phyloP scores from a whole-genome alignment of 495 filamentous ascomycete species.

The Penicillium herquei region DNA sequence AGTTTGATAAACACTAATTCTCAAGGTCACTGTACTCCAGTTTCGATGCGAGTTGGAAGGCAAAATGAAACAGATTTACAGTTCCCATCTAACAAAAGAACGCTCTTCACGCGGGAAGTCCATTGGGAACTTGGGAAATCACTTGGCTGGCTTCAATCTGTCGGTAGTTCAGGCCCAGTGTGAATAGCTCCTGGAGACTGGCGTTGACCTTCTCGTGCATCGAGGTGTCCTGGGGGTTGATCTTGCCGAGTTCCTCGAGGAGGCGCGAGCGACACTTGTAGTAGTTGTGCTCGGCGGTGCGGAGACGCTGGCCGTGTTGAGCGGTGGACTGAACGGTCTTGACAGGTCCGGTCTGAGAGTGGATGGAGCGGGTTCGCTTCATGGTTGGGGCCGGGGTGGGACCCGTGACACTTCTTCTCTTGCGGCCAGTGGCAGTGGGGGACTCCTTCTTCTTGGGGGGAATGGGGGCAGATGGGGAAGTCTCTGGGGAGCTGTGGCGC shows the following conservation, averaged over 20 bases:
- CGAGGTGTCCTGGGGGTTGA: constrained; percentile 41
- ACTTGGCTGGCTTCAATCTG: constrained; percentile 48
- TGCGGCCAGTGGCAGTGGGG: constrained; percentile 27
- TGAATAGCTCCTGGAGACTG: constrained; percentile 47
- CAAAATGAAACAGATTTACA: background rate
- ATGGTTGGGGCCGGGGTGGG: constrained; percentile 40
- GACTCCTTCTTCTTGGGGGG: constrained; percentile 44
- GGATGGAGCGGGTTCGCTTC: constrained; percentile 47
- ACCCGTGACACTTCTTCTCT: constrained; percentile 38
- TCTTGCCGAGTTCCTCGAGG: constrained; percentile 41
- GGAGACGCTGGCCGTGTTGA: constrained; percentile 44
- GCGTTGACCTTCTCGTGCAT: constrained; percentile 51
- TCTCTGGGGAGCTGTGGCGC: constrained; percentile 45
- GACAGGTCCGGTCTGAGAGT: constrained; percentile 35
- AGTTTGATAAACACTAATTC: background rate
- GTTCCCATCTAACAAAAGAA: background rate
- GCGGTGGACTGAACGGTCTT: constrained; percentile 37
- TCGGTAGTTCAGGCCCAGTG: constrained; percentile 45
- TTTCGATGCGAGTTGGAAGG: background rate
- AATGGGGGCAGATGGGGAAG: constrained; percentile 26
- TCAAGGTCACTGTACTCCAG: background rate
- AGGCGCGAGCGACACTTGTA: constrained; percentile 43
- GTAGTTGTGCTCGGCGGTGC: constrained; percentile 46
- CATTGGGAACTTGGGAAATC: constrained; percentile 34
- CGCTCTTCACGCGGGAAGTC: constrained; percentile 35